These are phyloP conservation scores for Gossypium laxum DNA, from an alignment of 441 rosid species.

Conservation along the genomic window DNA sequence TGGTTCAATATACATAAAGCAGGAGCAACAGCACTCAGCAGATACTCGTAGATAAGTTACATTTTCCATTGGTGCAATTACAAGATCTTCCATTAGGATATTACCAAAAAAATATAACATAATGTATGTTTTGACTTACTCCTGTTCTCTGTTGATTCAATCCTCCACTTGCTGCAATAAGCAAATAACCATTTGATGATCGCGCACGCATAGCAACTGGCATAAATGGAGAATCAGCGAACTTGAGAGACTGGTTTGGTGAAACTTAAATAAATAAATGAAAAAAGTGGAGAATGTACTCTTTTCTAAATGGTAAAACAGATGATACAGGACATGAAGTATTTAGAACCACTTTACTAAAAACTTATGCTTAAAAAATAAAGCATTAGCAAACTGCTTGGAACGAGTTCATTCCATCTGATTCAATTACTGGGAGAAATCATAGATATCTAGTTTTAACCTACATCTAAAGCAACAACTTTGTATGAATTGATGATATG, in stretches of 20 bases:
- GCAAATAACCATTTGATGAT: conserved; percentile 80
- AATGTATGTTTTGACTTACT: conserved; percentile 41
- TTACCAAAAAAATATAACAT: conserved; percentile 7
- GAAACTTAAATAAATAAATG: not conserved
- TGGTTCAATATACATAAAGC: not conserved
- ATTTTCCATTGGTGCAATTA: not conserved
- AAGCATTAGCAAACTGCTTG: not conserved
- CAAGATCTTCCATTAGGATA: conserved; percentile 9
- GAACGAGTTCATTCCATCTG: not conserved
- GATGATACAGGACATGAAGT: conserved; percentile 1
- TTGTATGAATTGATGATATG: not conserved
- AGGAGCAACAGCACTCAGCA: not conserved
- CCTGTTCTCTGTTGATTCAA: conserved; percentile 97
- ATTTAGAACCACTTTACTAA: not conserved
- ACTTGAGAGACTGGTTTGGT: not conserved
- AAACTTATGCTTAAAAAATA: not conserved
- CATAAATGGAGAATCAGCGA: not conserved
- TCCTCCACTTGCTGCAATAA: conserved; percentile 93
- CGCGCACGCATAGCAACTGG: conserved; percentile 54
- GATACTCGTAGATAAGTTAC: not conserved
- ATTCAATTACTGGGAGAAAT: not conserved
- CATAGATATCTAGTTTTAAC: not conserved
- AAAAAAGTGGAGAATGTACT: not conserved
- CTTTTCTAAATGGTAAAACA: not conserved
- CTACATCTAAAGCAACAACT: not conserved